These are phyloP conservation scores for Coemansia sp. DNA, from an alignment of 192 early-diverging fungal species.

Conservation along the genomic window DNA sequence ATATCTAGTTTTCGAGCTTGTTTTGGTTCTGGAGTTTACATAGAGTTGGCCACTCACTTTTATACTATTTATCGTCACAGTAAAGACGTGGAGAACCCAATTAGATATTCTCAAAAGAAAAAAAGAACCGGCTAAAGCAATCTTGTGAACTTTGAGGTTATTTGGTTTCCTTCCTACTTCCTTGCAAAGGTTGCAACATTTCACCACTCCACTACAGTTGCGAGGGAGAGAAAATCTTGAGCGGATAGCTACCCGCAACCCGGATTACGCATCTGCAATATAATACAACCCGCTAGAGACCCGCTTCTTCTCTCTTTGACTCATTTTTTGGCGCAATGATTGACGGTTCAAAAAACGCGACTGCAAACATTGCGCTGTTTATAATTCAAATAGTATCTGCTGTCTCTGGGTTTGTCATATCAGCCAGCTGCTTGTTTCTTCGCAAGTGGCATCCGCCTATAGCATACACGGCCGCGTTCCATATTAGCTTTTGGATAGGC, in stretches of 20 bases:
- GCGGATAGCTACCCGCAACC: not conserved
- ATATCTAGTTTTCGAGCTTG: not conserved
- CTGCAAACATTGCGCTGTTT: constrained; percentile 42
- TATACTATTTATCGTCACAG: not conserved
- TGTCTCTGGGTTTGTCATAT: constrained; percentile 42
- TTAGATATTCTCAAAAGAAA: not conserved
- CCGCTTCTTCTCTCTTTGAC: not conserved
- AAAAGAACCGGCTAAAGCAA: not conserved
- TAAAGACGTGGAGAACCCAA: not conserved
- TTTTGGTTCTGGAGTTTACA: not conserved
- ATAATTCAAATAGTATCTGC: constrained; percentile 49
- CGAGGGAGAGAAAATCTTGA: too few species aligned
- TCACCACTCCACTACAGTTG: too few species aligned
- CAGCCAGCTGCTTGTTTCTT: constrained; percentile 44
- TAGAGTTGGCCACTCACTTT: not conserved
- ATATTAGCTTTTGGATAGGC: constrained; percentile 56
- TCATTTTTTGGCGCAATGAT: constrained; percentile 17
- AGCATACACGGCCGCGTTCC: constrained; percentile 50
- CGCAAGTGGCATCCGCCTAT: constrained; percentile 51
- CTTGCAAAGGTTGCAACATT: too few species aligned
- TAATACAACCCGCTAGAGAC: not conserved
- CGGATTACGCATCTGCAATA: not conserved
- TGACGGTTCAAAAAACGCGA: constrained; percentile 32
- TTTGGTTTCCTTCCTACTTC: too few species aligned
- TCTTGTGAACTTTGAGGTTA: not conserved